Conservation (phyloP, 306 rosid genomes). For the Pyrus communis region DNA sequence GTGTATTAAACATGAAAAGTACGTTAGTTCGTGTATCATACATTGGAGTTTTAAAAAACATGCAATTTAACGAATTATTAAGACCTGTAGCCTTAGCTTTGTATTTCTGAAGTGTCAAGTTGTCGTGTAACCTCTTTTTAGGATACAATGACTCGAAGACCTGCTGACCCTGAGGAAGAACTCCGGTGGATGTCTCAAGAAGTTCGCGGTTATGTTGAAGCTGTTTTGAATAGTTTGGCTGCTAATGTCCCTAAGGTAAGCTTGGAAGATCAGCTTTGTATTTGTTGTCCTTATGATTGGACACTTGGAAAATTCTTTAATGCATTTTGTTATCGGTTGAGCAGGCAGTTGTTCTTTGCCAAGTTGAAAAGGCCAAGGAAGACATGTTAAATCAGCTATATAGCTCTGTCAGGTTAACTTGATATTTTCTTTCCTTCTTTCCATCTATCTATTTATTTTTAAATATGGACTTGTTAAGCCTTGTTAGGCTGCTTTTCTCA, state of each 20-base stretch:
- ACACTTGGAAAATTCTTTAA: slow-evolving; percentile 15
- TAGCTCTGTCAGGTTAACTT: slow-evolving; percentile 76
- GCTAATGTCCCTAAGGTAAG: slow-evolving; percentile 92
- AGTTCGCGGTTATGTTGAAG: slow-evolving; percentile 97
- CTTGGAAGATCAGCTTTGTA: slow-evolving; percentile 2
- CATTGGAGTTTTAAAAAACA: no score
- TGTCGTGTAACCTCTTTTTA: slow-evolving; percentile 4
- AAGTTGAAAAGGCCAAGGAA: slow-evolving; percentile 97
- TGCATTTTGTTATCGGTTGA: slow-evolving; percentile 27
- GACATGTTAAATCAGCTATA: slow-evolving; percentile 94
- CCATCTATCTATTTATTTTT: slow-evolving; percentile 2
- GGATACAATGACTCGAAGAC: slow-evolving; percentile 94
- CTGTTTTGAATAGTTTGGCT: slow-evolving; percentile 96
- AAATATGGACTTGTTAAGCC: slow-evolving; percentile 1
- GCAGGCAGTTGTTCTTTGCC: slow-evolving; percentile 97
- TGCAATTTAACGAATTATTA: no score
- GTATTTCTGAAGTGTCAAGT: not conserved
- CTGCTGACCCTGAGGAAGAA: slow-evolving; percentile 98
- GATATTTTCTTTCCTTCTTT: slow-evolving; percentile 1
- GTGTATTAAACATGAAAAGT: no score
- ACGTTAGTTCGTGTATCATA: no score
- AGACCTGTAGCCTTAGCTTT: not conserved
- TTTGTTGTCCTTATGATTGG: not conserved
- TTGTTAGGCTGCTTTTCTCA: not conserved
- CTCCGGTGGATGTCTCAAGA: slow-evolving; percentile 99